A percentile compares a stretch with the other conserved stretches of the same genome.
Evolutionary conservation across 2,329 filamentous ascomycete genomes (phyloP).

Genomic region (Botryotinia convoluta): DNA sequence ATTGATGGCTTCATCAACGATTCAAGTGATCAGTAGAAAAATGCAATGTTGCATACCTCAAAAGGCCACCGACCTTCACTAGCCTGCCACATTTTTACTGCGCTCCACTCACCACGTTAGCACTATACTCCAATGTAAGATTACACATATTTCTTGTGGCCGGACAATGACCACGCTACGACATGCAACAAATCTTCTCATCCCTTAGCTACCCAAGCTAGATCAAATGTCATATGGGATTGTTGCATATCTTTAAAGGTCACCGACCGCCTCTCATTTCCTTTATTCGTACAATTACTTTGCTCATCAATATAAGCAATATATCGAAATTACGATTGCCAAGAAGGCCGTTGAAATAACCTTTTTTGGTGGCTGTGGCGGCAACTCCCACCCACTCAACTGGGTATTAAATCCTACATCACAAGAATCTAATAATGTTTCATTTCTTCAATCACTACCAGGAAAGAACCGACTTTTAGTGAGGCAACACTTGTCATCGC

Average conservation of each 20-base stretch:
- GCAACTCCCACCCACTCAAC: not conserved
- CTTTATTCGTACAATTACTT: not conserved
- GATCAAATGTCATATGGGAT: not conserved
- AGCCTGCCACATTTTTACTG: not conserved
- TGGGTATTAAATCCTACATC: not conserved
- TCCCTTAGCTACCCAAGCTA: not conserved
- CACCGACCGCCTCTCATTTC: not conserved
- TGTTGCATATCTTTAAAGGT: not conserved
- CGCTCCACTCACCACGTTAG: not conserved
- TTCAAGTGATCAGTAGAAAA: not conserved
- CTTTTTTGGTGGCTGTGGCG: not conserved
- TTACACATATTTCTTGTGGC: not conserved
- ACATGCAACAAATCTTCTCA: not conserved
- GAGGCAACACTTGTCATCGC: not conserved
- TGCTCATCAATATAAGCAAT: not conserved
- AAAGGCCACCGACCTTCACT: not conserved
- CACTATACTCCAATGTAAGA: not conserved
- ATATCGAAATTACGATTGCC: not conserved
- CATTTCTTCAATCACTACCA: too few relatives aligned
- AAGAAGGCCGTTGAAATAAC: not conserved
- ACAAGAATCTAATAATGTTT: not conserved
- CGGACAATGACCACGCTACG: not conserved
- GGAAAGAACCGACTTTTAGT: not conserved
- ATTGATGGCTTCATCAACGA: not conserved
- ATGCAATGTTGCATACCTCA: not conserved